Base-by-base conservation (phyloP, 805 yeast species). In the Wickerhamiella shivajii region DNA sequence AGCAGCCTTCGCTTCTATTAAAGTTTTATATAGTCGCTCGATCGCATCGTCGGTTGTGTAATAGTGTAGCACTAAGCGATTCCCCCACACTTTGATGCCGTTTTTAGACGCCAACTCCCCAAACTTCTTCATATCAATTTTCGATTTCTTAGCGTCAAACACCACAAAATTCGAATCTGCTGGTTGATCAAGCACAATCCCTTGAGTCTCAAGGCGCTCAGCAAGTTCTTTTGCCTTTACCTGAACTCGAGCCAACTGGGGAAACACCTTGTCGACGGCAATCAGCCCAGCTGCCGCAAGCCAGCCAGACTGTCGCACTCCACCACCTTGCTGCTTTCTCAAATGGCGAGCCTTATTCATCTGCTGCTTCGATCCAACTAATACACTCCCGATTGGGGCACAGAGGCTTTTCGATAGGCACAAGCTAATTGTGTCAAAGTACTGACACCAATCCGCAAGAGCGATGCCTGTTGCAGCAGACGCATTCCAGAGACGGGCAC, bases 401-500 rank as follows among this genome's bases (percentile, higher is more conserved):
- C 94, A 94, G 48, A 84, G 63, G 5, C 92, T 76, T 55, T 85
- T 85, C 31, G 94, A 81, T 33, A 85, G 57, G 55, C 96, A 85
- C 32, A 85, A 65, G 11, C 93, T 80, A 30, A 85, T 79, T n/a
- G 90, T 73, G 56, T 84, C 96, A 52, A 84, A 84, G 40, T 72
- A 60, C 41, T 66, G 62, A 44, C 92, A 78, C 54, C 74, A 83
- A 47, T 80, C 80, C 13, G 55, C 57, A 40, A 84, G 56, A 12
- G 81, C 58, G 23, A 78, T 62, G 17, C 78, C 83, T 7, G 81
- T 70, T 18, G 67, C 85, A 9, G 67, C 77, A 25, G 73, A 62
- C n/a, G 95, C 95, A 53, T 79, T 80, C 85, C 92, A 84, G 32
- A 85, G 58, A 46, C 97, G 68, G n/a, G 96, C 97, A 41, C 96